Conservation (phyloP, 2,329 filamentous ascomycete genomes). For the Immersiporthe knoxdaviesiana region DNA sequence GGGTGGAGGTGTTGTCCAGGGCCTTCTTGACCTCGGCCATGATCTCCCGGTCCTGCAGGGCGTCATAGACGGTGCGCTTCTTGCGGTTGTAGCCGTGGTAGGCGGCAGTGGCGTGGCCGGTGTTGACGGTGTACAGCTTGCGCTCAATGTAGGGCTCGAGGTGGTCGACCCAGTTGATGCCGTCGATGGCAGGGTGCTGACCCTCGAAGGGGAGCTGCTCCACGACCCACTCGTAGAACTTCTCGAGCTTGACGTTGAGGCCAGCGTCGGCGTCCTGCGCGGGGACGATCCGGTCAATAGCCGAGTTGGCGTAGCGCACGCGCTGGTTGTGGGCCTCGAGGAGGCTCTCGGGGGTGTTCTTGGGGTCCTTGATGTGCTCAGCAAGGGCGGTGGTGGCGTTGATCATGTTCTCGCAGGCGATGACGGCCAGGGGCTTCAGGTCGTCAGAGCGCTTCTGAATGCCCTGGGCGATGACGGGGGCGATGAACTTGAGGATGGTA, state of each 20-base stretch:
- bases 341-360: slow-evolving; percentile 70
- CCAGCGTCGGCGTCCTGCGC: slow-evolving; percentile 80
- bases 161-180: slow-evolving; percentile 91
- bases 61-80: slow-evolving; percentile 88
- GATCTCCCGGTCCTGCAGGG: slow-evolving; percentile 80
- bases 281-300: slow-evolving; percentile 97
- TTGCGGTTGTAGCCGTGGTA: slow-evolving; percentile 91
- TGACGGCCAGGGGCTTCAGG: slow-evolving; percentile 77
- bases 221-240: slow-evolving; percentile 99
- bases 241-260: slow-evolving; percentile 92
- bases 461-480: slow-evolving; percentile 91
- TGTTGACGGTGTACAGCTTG: slow-evolving; percentile 99
- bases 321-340: slow-evolving; percentile 71
- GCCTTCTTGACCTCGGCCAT: slow-evolving; percentile 77
- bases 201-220: slow-evolving; percentile 83
- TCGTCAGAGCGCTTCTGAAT: slow-evolving; percentile 74
- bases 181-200: slow-evolving; percentile 74
- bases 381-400: slow-evolving; percentile 89
- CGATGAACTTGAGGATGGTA: slow-evolving; percentile 95
- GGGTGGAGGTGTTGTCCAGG: slow-evolving; percentile 80
- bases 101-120: slow-evolving; percentile 90
- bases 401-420: slow-evolving; percentile 98
- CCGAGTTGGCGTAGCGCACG: slow-evolving; percentile 93
- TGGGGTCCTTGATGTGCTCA: slow-evolving; percentile 74
- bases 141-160: slow-evolving; percentile 96